Evolutionary conservation across 371 early-diverging fungal genomes (phyloP), one percentile per base, ranked within the genome.

Genomic region (Chytridiales sp.): DNA sequence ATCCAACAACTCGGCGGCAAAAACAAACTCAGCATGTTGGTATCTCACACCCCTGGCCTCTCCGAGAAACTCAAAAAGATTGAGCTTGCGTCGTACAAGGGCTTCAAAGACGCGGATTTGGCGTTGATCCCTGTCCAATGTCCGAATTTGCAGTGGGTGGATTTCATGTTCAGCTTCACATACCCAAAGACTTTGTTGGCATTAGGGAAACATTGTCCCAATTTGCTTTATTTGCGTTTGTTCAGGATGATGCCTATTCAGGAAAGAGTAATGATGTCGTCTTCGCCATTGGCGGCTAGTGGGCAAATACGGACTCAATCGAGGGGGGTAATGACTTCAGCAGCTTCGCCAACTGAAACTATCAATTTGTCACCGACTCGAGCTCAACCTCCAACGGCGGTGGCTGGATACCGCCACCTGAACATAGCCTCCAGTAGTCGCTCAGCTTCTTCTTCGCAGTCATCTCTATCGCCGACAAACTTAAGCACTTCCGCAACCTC

Each of bases 121-220:
- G 60, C 63, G 15, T 17, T 19, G 15, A 61, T 71, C 15, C 72
- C 72, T 27, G 38, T 13, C 17, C 29, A 47, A 1, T 72, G 72
- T 30, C 46, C 46, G 21, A 54, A 59, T 32, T 44, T 72, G 13
- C 72, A 72, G 58, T 67, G 74, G 74, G 68, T 68, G n/a, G 70
- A 74, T 53, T 66, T 74, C 51, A 50, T 43, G 19, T 74, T 74
- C 48, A 34, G 63, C 47, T 70, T 70, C 61, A 68, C 68, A 19
- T 74, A 52, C 44, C 70, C 70, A 3, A 43, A 52, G 35, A 73
- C 74, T 8, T 32, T 56, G 36, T 30, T 13, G n/a, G 63, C 65
- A 22, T 46, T 73, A 9, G 44, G 58, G 1, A 39, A 47, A 3
- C 24, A 55, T 39, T 69, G 74, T 46, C 47, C 50, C 13, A 43